phyloP scores from a whole-genome alignment of 2,329 filamentous ascomycete species.

The Aureobasidium pullulans region DNA sequence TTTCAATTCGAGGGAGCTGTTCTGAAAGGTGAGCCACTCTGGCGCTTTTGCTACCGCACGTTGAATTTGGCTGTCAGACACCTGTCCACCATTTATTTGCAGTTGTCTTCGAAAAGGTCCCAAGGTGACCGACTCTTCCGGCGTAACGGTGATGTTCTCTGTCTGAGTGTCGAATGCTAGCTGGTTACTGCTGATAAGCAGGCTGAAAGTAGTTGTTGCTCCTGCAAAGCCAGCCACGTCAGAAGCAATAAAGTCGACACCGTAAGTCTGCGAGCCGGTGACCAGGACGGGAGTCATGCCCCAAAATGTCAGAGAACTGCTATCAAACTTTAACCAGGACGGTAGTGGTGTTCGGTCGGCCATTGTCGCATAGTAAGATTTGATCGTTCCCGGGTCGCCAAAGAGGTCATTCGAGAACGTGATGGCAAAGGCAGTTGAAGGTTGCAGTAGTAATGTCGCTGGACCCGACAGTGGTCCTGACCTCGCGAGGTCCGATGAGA shows the following conservation, averaged over 20 bases:
- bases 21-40: constrained; percentile 62
- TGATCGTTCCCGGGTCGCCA: constrained; percentile 38
- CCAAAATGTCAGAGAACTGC: constrained; percentile 55
- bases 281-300: constrained; percentile 62
- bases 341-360: constrained; percentile 74
- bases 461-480: constrained; percentile 51
- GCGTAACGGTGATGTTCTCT: constrained; percentile 51
- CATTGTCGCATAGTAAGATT: constrained; percentile 69
- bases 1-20: constrained; percentile 51
- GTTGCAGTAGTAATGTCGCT: constrained; percentile 43
- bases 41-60: constrained; percentile 38
- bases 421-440: constrained; percentile 31
- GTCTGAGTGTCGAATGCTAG: constrained; percentile 55
- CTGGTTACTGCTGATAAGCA: constrained; percentile 64
- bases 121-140: constrained; percentile 40
- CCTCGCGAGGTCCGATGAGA: constrained; percentile 50
- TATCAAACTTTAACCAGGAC: constrained; percentile 74
- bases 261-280: constrained; percentile 64
- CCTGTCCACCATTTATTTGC: constrained; percentile 48
- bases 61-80: not conserved
- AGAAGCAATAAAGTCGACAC: constrained; percentile 66
- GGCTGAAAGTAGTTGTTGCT: constrained; percentile 57
- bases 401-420: constrained; percentile 53
- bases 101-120: constrained; percentile 45
- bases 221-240: constrained; percentile 73